These are phyloP conservation scores for Isoetes taiwanensis DNA, from an alignment of 75 land plant species.

Conservation along the genomic window DNA sequence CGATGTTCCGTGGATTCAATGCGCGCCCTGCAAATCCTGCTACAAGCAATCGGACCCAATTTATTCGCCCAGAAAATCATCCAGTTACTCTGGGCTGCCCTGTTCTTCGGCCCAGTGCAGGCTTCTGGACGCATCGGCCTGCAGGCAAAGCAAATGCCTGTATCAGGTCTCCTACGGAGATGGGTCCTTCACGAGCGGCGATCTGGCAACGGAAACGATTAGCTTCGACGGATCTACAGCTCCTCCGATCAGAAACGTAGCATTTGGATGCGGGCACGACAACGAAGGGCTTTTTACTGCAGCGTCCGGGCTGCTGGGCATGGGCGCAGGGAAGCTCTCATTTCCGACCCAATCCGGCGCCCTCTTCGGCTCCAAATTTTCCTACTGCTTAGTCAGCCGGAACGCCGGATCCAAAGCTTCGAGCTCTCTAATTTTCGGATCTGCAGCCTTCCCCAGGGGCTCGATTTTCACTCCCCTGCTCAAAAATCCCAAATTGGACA, in stretches of 20 bases:
- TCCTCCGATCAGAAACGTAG: too few relatives aligned
- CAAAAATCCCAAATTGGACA: slow-evolving; percentile 39
- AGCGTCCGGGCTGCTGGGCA: slow-evolving; percentile 74
- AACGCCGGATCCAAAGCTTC: not conserved
- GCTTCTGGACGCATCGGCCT: slow-evolving; percentile 24
- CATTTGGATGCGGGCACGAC: slow-evolving; percentile 78
- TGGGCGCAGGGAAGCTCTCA: slow-evolving; percentile 54
- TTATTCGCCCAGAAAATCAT: slow-evolving; percentile 58
- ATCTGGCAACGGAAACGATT: slow-evolving; percentile 60
- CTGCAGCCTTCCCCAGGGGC: slow-evolving; percentile 27
- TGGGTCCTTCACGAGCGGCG: slow-evolving; percentile 73
- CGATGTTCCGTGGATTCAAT: slow-evolving; percentile 75
- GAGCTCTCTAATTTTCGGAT: slow-evolving; percentile 38
- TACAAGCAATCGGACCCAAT: slow-evolving; percentile 66
- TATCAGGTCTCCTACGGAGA: slow-evolving; percentile 75
- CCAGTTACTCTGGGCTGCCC: slow-evolving; percentile 36
- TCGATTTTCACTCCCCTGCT: slow-evolving; percentile 47
- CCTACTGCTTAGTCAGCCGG: too few relatives aligned
- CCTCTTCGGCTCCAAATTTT: slow-evolving; percentile 30
- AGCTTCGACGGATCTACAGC: slow-evolving; percentile 37
- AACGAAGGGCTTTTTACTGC: slow-evolving; percentile 75
- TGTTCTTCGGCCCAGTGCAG: slow-evolving; percentile 43
- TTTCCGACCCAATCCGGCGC: slow-evolving; percentile 53
- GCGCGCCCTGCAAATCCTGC: slow-evolving; percentile 64
- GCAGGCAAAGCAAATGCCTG: slow-evolving; percentile 31